Evolutionary conservation across 2,329 filamentous ascomycete genomes (phyloP), one percentile per base, ranked within the genome.

Genomic region (Sporothrix curviconia): DNA sequence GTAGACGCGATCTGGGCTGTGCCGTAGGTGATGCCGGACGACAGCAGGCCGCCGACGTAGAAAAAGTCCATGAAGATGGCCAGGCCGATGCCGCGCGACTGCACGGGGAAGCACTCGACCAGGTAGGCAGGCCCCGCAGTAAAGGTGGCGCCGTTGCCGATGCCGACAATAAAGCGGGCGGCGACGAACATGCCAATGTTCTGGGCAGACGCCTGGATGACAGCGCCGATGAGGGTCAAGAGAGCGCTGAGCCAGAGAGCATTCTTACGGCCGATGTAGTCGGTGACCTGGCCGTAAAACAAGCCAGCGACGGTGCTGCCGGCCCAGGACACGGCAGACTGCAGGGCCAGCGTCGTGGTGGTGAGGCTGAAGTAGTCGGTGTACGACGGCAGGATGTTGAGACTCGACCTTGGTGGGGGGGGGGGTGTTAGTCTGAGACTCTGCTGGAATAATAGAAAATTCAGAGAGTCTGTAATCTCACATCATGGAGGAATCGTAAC

Each of bases 141-240:
- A 25, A 53, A 46, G 7, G 32, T 17, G 25, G 76, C 64, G 2
- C 69, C 71, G 4, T 64, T 67, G 3, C 78, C 78, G 36, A 78
- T 69, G 17, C 66, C 66, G 22, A 68, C 46, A 17, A 68, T 55
- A 43, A 65, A 57, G 19, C 66, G 62, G 14, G 58, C 63, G 3
- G 59, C 56, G 37, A 66, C 55, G 58, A 68, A 68, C 65, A 67
- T 67, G 59, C 43, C 64, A 34, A 65, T 60, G 55, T 67, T 64
- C 55, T 63, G 63, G 28, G 65, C 57, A 4, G 59, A 59, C 1
- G 61, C 57, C 55, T 63, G 62, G 19, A 68, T 58, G 3, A 61
- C 28, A 11, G 57, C 60, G 24, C 64, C 65, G 7, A 64, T 12
- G 8, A 67, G 46, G 17, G 58, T 64, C 6, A 56, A 32, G 17